phyloP scores from a whole-genome alignment of 352 stramenopile species.

The Phytophthora capsici region DNA sequence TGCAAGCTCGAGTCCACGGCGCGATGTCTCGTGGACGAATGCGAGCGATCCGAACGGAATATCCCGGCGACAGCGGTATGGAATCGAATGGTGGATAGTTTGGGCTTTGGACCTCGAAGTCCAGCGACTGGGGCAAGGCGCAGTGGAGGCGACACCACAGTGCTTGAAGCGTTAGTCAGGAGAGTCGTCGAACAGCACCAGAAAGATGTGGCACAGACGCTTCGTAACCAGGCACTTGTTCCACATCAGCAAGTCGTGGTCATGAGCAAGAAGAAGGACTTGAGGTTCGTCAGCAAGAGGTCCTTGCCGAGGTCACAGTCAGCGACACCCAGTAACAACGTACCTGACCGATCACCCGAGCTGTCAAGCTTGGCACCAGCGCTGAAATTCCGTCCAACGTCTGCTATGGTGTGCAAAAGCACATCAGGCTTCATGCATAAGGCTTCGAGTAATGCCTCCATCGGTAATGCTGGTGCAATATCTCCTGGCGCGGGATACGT shows the following conservation, averaged over 20 bases:
- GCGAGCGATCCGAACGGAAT: slow-evolving; percentile 15
- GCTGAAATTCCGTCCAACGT: slow-evolving; percentile 43
- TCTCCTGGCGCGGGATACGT: neutral
- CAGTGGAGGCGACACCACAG: slow-evolving; percentile 5
- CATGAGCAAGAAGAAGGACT: slow-evolving; percentile 46
- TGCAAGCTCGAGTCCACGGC: slow-evolving; percentile 42
- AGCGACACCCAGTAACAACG: slow-evolving; percentile 26
- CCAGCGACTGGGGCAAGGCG: slow-evolving; percentile 21
- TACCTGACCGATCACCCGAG: slow-evolving; percentile 3
- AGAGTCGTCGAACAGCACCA: slow-evolving; percentile 26
- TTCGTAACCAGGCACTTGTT: slow-evolving; percentile 24
- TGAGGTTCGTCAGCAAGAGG: slow-evolving; percentile 38
- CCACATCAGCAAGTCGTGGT: slow-evolving; percentile 45
- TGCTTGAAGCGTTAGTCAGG: slow-evolving; percentile 27
- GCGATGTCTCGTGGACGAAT: slow-evolving; percentile 50
- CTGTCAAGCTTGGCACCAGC: slow-evolving; percentile 1
- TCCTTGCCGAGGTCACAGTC: slow-evolving; percentile 27
- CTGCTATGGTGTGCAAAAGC: slow-evolving; percentile 55
- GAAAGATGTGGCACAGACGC: slow-evolving; percentile 23
- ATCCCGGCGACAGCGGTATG: slow-evolving; percentile 28
- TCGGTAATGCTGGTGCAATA: neutral
- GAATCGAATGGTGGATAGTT: slow-evolving; percentile 26
- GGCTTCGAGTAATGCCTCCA: neutral
- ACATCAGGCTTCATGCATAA: slow-evolving; percentile 39
- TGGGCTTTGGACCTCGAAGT: slow-evolving; percentile 22